phyloP scores from a whole-genome alignment of 108 stramenopile genomes.

The Epithemia pelagica region DNA sequence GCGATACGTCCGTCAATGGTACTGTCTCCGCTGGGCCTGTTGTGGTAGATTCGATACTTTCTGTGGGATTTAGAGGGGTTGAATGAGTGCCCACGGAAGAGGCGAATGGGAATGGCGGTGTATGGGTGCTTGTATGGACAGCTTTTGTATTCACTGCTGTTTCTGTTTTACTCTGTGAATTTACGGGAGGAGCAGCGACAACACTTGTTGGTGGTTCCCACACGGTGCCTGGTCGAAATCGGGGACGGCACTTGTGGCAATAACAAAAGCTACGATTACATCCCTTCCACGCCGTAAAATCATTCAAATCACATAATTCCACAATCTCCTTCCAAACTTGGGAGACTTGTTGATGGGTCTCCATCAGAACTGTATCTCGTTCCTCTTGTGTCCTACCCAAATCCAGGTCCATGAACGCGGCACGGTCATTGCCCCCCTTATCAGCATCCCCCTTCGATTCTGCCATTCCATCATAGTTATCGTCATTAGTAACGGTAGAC shows the following conservation, averaged over 20 bases:
- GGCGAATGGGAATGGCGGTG: too few relatives aligned
- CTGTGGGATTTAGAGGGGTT: too few relatives aligned
- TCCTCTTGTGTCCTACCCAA: conserved; percentile 52
- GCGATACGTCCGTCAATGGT: too few relatives aligned
- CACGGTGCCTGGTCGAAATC: conserved; percentile 58
- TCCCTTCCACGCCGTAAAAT: conserved; percentile 59
- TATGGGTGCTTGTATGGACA: too few relatives aligned
- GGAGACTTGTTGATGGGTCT: conserved; percentile 38
- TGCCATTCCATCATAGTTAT: not conserved
- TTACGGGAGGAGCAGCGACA: too few relatives aligned
- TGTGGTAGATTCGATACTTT: too few relatives aligned
- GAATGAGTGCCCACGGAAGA: too few relatives aligned
- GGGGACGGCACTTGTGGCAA: conserved; percentile 64
- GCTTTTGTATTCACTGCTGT: too few relatives aligned
- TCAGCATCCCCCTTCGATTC: not conserved
- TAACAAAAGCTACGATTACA: conserved; percentile 81
- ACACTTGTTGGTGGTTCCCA: conserved; percentile 47
- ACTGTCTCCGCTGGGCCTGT: too few relatives aligned
- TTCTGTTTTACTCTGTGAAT: too few relatives aligned
- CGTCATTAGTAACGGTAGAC: not conserved
- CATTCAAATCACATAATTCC: conserved; percentile 51
- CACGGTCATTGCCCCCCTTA: conserved; percentile 46
- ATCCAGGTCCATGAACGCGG: conserved; percentile 52
- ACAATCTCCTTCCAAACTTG: conserved; percentile 41
- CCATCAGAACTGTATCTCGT: conserved; percentile 43